These are phyloP conservation scores for Prunus armeniaca DNA, from an alignment of 306 rosid genomes.

Conservation along the genomic window DNA sequence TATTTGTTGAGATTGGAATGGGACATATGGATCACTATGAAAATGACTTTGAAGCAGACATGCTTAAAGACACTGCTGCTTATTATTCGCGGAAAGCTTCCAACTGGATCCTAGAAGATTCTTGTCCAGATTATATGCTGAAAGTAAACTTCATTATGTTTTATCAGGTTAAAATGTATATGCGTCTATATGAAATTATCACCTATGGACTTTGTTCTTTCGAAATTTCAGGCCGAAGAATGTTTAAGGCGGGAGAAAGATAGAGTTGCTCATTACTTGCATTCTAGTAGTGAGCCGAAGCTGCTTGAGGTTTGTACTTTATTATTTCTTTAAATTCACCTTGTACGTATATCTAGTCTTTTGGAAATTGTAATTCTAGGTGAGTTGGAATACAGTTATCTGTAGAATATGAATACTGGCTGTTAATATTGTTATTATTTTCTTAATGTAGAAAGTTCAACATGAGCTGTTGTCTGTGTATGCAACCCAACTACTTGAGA, in stretches of 20 bases:
- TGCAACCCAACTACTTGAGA: slow-evolving; percentile 52
- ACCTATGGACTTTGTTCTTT: slow-evolving; percentile 10
- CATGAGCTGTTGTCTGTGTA: slow-evolving; percentile 48
- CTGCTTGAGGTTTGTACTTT: slow-evolving; percentile 40
- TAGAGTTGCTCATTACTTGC: slow-evolving; percentile 45
- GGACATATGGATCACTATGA: slow-evolving; percentile 44
- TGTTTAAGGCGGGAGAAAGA: slow-evolving; percentile 49
- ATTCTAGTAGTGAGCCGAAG: slow-evolving; percentile 51
- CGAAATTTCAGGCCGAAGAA: slow-evolving; percentile 41
- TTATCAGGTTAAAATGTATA: slow-evolving; percentile 1
- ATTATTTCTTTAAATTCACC: background rate
- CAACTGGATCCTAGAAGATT: slow-evolving; percentile 55
- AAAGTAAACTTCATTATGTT: slow-evolving; percentile 28
- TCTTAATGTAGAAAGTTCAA: slow-evolving; percentile 47
- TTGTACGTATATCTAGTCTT: background rate
- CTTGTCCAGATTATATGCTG: slow-evolving; percentile 50
- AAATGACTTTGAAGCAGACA: slow-evolving; percentile 51
- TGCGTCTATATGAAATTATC: background rate
- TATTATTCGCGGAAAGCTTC: slow-evolving; percentile 52
- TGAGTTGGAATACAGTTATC: background rate
- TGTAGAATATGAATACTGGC: background rate
- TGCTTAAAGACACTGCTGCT: slow-evolving; percentile 46
- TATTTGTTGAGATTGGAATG: slow-evolving; percentile 62
- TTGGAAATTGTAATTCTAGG: background rate
- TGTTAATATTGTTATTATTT: background rate